Evolutionary conservation across 495 filamentous ascomycete genomes (phyloP).

Genomic region (Letharia columbiana): DNA sequence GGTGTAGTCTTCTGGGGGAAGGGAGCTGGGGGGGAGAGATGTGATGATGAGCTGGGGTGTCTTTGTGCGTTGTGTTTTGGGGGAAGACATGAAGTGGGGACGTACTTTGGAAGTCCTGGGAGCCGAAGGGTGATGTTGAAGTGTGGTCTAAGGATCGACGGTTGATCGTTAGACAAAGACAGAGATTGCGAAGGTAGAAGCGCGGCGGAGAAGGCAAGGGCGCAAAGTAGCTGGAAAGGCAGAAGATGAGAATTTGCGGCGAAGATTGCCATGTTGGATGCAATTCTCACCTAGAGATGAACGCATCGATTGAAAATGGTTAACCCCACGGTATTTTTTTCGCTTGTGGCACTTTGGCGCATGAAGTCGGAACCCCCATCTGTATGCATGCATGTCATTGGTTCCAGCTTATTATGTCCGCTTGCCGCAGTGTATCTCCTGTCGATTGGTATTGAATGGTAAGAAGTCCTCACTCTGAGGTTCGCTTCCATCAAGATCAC

Average conservation of each 20-base stretch:
- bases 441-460: neutral
- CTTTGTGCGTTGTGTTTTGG: too few relatives aligned
- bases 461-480: neutral
- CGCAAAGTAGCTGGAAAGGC: neutral
- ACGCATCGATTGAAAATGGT: neutral
- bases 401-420: neutral
- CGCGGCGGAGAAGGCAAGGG: neutral
- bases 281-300: neutral
- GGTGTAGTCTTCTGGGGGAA: neutral
- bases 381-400: neutral
- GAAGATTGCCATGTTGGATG: neutral
- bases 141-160: neutral
- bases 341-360: neutral
- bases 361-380: neutral
- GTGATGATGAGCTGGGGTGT: too few relatives aligned
- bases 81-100: neutral
- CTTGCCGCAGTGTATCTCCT: neutral
- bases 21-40: neutral
- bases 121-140: neutral
- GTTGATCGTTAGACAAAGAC: neutral
- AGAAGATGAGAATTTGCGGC: neutral
- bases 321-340: neutral
- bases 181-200: neutral
- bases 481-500: neutral
- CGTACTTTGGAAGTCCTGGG: neutral